Base-by-base conservation (phyloP, 176 grass and related monocot genomes). In the Hyparrhenia diplandra region DNA sequence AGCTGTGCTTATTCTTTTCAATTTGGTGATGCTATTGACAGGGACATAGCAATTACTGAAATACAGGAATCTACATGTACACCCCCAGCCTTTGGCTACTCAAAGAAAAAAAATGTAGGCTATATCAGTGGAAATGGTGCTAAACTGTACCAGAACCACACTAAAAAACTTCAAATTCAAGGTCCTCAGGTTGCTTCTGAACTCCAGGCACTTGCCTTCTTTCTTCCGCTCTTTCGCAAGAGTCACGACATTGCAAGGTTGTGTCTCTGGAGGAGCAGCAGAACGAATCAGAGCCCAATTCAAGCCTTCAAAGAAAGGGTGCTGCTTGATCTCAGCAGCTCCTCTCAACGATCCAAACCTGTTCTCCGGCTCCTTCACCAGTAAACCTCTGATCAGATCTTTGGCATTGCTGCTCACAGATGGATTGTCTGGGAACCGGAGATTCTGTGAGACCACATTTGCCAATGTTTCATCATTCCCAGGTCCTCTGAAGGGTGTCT, bases 301-400 rank as follows among this genome's bases (percentile, higher is more conserved):
- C 66, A 93, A 82, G 25, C 87, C 91, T 31, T 89, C 91, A 85
- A 93, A 93, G 76, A 93, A 89, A 21, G 87, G 91, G 20, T 93
- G 91, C 28, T 89, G 91, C 87, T 93, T 93, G 69, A 93, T 93
- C 82, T 93, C 91, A 77, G 91, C 91, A 69, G 91, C 91, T 36
- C 91, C 91, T 85, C 74, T 82, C 80, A 85, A 29, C 2, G 91
- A 81, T 70, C 91, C 91, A 18, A 93, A 73, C 32, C 91, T 81
- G 70, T 87, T 87, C 84, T 93, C 91, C 40, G 91, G 91, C 67
- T 93, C 91, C 76, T 93, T 93, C 14, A 85, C 87, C 12, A 93
- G 81, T 78, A 93, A 83, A 60, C 87, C 84, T 89, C 67, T 89
- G 51, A 93, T 93, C 59, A 93, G 63, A 46, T 93, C 91, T 77